Percentiles rank a stretch among this genome's conserved stretches.
These are phyloP conservation scores for Durotheca rogersii DNA, from an alignment of 495 filamentous ascomycete genomes.

Conservation along the genomic window DNA sequence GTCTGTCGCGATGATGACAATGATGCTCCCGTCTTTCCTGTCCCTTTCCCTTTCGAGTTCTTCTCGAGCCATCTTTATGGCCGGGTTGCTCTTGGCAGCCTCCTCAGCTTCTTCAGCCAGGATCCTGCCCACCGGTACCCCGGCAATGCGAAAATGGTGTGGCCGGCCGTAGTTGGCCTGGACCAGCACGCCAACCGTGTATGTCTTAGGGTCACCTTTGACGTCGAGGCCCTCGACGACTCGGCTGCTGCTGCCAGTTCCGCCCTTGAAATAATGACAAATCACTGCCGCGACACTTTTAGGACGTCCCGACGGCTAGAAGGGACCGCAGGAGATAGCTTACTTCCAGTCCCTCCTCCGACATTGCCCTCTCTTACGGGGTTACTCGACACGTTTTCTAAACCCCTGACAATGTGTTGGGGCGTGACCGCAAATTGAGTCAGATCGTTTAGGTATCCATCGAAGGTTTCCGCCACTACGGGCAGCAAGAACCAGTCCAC, in stretches of 20 bases:
- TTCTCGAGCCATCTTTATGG: slow-evolving; percentile 27
- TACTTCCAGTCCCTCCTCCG: slow-evolving; percentile 54
- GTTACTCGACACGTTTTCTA: slow-evolving; percentile 41
- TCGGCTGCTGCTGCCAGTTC: slow-evolving; percentile 52
- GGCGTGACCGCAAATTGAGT: slow-evolving; percentile 44
- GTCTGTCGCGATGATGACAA: slow-evolving; percentile 54
- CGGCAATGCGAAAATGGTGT: slow-evolving; percentile 47
- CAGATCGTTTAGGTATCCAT: slow-evolving; percentile 51
- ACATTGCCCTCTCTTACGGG: slow-evolving; percentile 52
- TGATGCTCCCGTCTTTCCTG: slow-evolving; percentile 55
- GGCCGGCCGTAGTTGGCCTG: slow-evolving; percentile 54
- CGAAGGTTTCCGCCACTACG: slow-evolving; percentile 55
- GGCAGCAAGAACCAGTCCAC: slow-evolving; percentile 52
- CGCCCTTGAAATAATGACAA: slow-evolving; percentile 51
- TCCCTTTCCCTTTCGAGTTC: slow-evolving; percentile 36
- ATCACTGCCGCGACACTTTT: slow-evolving; percentile 9
- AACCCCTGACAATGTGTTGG: slow-evolving; percentile 45
- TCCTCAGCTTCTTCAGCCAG: slow-evolving; percentile 35
- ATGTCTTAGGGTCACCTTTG: slow-evolving; percentile 36
- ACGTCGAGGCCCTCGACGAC: slow-evolving; percentile 41
- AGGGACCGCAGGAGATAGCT: slow-evolving; percentile 1
- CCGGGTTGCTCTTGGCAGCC: slow-evolving; percentile 25
- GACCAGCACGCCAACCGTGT: slow-evolving; percentile 53
- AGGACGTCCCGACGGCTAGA: neutral
- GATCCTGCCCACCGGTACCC: slow-evolving; percentile 52